Evolutionary conservation across 148 eudicot species (phyloP).

Genomic region (Dysphania ambrosioides): DNA sequence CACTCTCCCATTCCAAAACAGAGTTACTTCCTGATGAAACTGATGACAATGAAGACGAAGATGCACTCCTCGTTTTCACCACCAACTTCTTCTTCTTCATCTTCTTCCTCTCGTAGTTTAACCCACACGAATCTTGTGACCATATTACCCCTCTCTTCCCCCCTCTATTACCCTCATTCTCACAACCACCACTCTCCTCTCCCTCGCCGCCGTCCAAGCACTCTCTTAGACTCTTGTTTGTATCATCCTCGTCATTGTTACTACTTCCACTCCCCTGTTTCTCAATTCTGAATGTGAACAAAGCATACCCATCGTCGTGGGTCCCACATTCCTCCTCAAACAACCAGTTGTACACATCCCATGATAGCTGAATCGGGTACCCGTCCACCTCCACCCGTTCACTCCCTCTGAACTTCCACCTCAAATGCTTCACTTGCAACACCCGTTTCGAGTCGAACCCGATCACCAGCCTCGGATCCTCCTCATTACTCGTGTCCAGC

Average conservation of each 20-base stretch:
- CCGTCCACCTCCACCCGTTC: slow-evolving; percentile 69
- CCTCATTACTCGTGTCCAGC: slow-evolving; percentile 32
- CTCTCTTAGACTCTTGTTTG: background rate
- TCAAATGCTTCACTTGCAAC: slow-evolving; percentile 53
- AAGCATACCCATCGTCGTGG: slow-evolving; percentile 49
- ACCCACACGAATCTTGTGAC: slow-evolving; percentile 51
- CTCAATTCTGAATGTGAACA: slow-evolving; percentile 68
- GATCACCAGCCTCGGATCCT: slow-evolving; percentile 46
- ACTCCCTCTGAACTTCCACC: slow-evolving; percentile 84
- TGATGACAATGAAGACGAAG: slow-evolving; percentile 61
- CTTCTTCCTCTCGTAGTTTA: slow-evolving; percentile 53
- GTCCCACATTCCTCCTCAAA: slow-evolving; percentile 36
- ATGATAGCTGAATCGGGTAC: slow-evolving; percentile 49
- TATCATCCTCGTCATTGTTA: background rate
- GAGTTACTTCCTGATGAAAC: slow-evolving; percentile 65
- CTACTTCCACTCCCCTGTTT: no score
- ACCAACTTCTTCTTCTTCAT: slow-evolving; percentile 55
- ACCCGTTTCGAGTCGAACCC: slow-evolving; percentile 49
- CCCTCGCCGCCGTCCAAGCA: background rate
- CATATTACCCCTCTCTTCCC: slow-evolving; percentile 23
- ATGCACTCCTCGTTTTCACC: slow-evolving; percentile 45
- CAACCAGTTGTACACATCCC: slow-evolving; percentile 79
- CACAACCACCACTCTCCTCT: background rate
- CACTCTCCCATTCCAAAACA: slow-evolving; percentile 82
- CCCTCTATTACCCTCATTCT: background rate